Conservation (phyloP, 2,329 filamentous ascomycete genomes). For the Blastomyces emzantsi region DNA sequence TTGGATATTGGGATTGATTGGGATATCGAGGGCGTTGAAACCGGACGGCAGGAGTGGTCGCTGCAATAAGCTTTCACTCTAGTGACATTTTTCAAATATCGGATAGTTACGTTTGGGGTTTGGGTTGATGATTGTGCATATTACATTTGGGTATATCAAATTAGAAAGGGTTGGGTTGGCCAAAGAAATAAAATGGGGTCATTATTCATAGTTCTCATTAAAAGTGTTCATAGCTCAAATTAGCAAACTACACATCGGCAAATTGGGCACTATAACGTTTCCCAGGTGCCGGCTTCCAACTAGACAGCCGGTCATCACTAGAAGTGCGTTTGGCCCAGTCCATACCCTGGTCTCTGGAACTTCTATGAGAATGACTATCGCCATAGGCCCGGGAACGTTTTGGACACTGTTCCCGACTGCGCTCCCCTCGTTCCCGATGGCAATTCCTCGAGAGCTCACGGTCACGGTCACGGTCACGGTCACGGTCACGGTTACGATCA, state of each 20-base stretch:
- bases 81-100: not conserved
- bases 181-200: not conserved
- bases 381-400: conserved; percentile 3
- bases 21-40: conserved; percentile 40
- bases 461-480: conserved; percentile 16
- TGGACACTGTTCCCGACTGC: conserved; percentile 5
- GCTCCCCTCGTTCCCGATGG: conserved; percentile 9
- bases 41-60: conserved; percentile 35
- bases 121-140: not conserved
- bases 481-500: conserved; percentile 10
- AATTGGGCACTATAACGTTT: conserved; percentile 15
- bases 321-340: conserved; percentile 1
- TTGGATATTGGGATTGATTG: conserved; percentile 58
- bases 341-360: not conserved
- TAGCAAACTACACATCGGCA: not conserved
- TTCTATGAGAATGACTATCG: conserved; percentile 6
- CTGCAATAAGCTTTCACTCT: conserved; percentile 26
- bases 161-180: not conserved
- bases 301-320: not conserved
- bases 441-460: conserved; percentile 13
- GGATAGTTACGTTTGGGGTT: not conserved
- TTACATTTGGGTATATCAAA: conserved; percentile 3
- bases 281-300: conserved; percentile 7
- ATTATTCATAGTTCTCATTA: conserved; percentile 1
- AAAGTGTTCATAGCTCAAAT: not conserved